These are phyloP conservation scores for Ustilago trichophora DNA, from an alignment of 1,284 basidiomycete species.

Conservation along the genomic window DNA sequence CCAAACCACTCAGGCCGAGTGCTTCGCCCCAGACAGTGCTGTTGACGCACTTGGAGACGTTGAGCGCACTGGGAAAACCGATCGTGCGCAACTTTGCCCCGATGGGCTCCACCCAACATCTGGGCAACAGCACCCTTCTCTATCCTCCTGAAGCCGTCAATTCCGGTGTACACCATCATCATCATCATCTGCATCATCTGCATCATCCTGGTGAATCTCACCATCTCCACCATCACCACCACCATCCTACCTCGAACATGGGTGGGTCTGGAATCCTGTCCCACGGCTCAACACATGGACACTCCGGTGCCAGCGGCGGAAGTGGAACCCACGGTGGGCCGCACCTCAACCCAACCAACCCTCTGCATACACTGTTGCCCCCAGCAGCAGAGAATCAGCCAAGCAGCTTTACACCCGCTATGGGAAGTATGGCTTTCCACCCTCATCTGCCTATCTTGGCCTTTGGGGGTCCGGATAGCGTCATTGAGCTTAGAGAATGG, in stretches of 20 bases:
- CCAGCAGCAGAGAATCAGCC: slow-evolving; percentile 25
- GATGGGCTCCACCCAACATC: slow-evolving; percentile 27
- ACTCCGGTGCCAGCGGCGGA: no score
- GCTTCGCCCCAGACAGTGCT: slow-evolving; percentile 40
- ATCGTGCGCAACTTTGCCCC: slow-evolving; percentile 41
- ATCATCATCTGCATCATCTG: slow-evolving; percentile 22
- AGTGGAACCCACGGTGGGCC: no score
- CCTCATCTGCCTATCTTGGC: slow-evolving; percentile 61
- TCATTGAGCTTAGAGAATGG: slow-evolving; percentile 49
- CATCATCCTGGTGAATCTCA: slow-evolving; percentile 19
- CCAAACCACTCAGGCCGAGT: slow-evolving; percentile 33
- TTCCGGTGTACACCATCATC: slow-evolving; percentile 26
- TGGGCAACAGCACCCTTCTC: slow-evolving; percentile 33
- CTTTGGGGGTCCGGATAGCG: slow-evolving; percentile 54
- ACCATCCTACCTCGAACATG: no score
- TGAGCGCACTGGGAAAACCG: slow-evolving; percentile 29
- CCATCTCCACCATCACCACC: no score
- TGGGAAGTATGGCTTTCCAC: slow-evolving; percentile 62
- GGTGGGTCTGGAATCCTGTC: slow-evolving; percentile 7
- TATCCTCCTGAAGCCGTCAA: slow-evolving; percentile 30
- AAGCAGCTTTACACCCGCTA: slow-evolving; percentile 52
- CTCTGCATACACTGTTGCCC: slow-evolving; percentile 29
- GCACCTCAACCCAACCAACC: slow-evolving; percentile 32
- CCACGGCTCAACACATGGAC: no score
- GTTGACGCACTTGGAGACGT: slow-evolving; percentile 47